phyloP scores from a whole-genome alignment of 2,329 filamentous ascomycete genomes.

The Xylaria sp. region DNA sequence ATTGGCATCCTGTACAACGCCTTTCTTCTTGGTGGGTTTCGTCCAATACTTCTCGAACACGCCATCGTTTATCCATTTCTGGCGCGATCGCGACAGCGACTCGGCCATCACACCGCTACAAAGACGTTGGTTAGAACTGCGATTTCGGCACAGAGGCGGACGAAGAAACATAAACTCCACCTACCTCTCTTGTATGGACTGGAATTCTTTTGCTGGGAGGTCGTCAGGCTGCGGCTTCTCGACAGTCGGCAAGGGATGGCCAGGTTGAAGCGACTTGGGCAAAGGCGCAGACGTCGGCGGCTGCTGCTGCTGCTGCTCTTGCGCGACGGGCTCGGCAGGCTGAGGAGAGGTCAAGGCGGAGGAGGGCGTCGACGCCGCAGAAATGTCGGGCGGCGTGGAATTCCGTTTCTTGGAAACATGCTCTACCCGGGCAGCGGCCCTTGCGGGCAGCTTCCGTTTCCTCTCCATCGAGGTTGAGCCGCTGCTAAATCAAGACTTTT shows the following conservation, averaged over 20 bases:
- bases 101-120: constrained; percentile 78
- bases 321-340: constrained; percentile 52
- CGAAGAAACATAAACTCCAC: constrained; percentile 26
- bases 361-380: constrained; percentile 58
- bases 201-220: constrained; percentile 73
- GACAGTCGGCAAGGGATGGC: constrained; percentile 77
- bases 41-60: constrained; percentile 83
- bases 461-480: constrained; percentile 65
- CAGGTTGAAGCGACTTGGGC: constrained; percentile 71
- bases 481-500: constrained; percentile 28
- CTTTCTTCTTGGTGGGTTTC: constrained; percentile 76
- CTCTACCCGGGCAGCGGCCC: constrained; percentile 70
- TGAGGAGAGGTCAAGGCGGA: constrained; percentile 49
- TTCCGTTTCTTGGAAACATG: constrained; percentile 70
- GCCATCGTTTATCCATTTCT: constrained; percentile 77
- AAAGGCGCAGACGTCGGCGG: constrained; percentile 51
- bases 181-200: constrained; percentile 78
- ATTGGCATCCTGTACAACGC: constrained; percentile 70
- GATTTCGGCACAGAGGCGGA: background rate
- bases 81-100: constrained; percentile 77
- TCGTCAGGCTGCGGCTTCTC: constrained; percentile 73
- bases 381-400: constrained; percentile 64
- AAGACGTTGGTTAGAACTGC: constrained; percentile 34
- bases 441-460: constrained; percentile 73
- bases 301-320: constrained; percentile 43